phyloP scores from a whole-genome alignment of 805 yeast species.

The Ogataea polymorpha region DNA sequence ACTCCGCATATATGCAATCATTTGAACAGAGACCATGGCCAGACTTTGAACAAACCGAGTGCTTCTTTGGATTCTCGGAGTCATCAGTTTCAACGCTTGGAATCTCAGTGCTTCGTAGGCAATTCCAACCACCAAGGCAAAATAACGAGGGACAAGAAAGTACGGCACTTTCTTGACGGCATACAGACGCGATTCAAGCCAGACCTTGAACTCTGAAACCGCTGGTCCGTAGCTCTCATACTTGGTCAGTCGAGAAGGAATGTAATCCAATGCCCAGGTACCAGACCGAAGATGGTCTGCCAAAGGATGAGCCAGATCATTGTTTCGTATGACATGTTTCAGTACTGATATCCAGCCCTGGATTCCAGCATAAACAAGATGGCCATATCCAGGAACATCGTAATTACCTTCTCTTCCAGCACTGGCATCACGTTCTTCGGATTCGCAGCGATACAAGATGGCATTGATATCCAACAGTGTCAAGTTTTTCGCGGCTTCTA shows the following conservation, averaged over 20 bases:
- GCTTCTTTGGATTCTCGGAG: constrained; percentile 51
- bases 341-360: constrained; percentile 87
- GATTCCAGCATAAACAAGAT: constrained; percentile 80
- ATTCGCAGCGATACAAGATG: constrained; percentile 71
- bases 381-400: constrained; percentile 69
- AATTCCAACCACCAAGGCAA: constrained; percentile 75
- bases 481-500: constrained; percentile 63
- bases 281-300: constrained; percentile 81
- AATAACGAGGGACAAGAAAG: constrained; percentile 81
- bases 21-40: constrained; percentile 79
- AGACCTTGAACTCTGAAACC: constrained; percentile 54
- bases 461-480: constrained; percentile 70
- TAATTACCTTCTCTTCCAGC: constrained; percentile 72
- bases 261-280: constrained; percentile 83
- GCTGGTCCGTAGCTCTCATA: constrained; percentile 45
- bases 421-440: constrained; percentile 83
- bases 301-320: constrained; percentile 81
- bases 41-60: constrained; percentile 76
- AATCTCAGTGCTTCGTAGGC: constrained; percentile 80
- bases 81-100: constrained; percentile 58
- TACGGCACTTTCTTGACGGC: constrained; percentile 68
- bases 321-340: constrained; percentile 56
- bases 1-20: constrained; percentile 70
- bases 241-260: constrained; percentile 57
- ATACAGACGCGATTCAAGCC: constrained; percentile 67